Evolutionary conservation across 1,284 basidiomycete species (phyloP), one percentile per base, ranked within the genome.

Genomic region (Ustilago tritici): DNA sequence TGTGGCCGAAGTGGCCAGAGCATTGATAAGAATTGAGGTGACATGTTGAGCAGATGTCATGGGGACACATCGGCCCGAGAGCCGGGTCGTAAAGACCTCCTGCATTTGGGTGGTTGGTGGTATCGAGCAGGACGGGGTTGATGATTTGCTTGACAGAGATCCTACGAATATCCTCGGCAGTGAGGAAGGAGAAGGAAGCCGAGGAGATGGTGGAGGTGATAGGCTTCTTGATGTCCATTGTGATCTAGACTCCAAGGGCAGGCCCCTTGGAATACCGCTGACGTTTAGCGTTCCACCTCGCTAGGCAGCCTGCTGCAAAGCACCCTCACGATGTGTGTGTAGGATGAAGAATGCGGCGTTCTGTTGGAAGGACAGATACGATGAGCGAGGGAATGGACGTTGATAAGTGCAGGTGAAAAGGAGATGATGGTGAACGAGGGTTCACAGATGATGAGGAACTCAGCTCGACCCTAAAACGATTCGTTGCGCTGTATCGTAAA

Each of bases 1-100:
- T 96, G 87, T 99, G 97, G n/a, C 97, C 97, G 88, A 94, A 99
- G 87, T 99, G 97, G 8, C 97, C 97, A 0, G 97, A 96, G 87
- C 97, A 99, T 71, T 92, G 92, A 87, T 92, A 98, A 83, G 94
- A 95, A 56, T 91, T 93, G 78, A 96, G 90, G 65, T 91, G 92
- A 87, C 97, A 99, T 87, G 97, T 98, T 79, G 93, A 89, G 87
- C 97, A 99, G 74, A 95, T 98, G 70, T 76, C 70, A 72, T 72
- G 65, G 12, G 68, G 62, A 32, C 76, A 74, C 87, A 92, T 92
- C 34, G 97, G 97, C 2, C 97, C 97, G 31, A 99, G 91, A 52
- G 93, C 92, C 61, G 95, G 93, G 88, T 99, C 97, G 86, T 99
- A 99, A 60, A 99, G 89, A 71, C 96, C 97, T 28, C 95, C 95